Base-by-base conservation (phyloP, 331 rosid genomes). In the Dryas integrifolia region DNA sequence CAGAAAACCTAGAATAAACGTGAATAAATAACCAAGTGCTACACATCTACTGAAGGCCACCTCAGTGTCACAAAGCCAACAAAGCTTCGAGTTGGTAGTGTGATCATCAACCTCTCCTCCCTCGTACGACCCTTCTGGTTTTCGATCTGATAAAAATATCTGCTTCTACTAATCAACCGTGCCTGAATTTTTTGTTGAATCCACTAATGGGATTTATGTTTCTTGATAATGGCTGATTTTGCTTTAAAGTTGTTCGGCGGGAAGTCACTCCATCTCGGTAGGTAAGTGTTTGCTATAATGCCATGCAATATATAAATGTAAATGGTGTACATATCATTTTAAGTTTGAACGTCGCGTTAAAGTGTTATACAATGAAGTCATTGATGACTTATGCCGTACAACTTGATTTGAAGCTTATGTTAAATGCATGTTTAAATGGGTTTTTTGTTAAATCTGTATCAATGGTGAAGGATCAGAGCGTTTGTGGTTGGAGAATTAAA, bases 211-310 rank as follows among this genome's bases (percentile, higher is more conserved):
- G 26, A 30, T 68, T 5, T 47, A 18, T 8, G 18, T 68, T 76
- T 21, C 58, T 79, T 47, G 74, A 79, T 79, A 66, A 46, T 80
- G 74, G 75, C 45, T 76, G 77, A 76, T 16, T n/a, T 6, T 59
- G 52, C 7, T 40, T 64, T 21, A 11, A 53, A 21, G 7, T 9
- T 11, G 13, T 15, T 14, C 59, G 41, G 76, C 46, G 76, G 82
- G 72, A 68, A 41, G 73, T 65, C 77, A 30, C 45, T 73, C 50
- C n/a, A 8, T 26, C 65, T 70, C 9, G 45, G 68, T 52, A 5
- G 50, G 76, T 77, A 53, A 75, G 79, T 63, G 26, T 55, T 67
- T 56, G 13, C 67, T 11, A 5, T 40, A 13, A 9, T 38, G 1
- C 4, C 12, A 39, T 61, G 14, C 67, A 61, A 43, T 61, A 21